Evolutionary conservation across 176 grass and related monocot genomes (phyloP).

Genomic region (Aegilops speltoides): DNA sequence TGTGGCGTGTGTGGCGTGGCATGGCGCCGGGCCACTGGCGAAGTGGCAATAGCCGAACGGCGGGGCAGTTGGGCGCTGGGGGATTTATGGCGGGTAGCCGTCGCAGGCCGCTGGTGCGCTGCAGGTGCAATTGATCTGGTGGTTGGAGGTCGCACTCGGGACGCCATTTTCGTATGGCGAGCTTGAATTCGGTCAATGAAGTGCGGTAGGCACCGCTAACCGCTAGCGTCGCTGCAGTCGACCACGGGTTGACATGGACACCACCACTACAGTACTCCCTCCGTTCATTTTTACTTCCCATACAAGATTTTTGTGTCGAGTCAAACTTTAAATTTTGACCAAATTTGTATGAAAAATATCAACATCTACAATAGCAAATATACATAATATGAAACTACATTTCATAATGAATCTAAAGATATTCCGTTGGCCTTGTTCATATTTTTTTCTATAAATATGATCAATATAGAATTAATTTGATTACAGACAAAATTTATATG

Average conservation of each 20-base stretch:
- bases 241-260: not conserved
- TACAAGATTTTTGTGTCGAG: too few species aligned
- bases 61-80: conserved; percentile 13
- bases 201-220: not conserved
- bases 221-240: not conserved
- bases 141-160: conserved; percentile 33
- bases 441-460: too few species aligned
- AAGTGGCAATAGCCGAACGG: not conserved
- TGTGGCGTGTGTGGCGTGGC: conserved; percentile 3
- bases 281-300: too few species aligned
- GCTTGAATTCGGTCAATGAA: conserved; percentile 25
- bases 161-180: not conserved
- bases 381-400: too few species aligned
- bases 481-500: too few species aligned
- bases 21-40: not conserved
- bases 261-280: too few species aligned
- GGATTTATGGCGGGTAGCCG: conserved; percentile 35
- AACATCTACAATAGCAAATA: too few species aligned
- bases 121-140: not conserved
- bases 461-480: too few species aligned
- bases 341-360: too few species aligned
- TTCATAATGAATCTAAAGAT: too few species aligned
- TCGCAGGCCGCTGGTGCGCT: not conserved
- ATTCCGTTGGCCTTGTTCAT: too few species aligned
- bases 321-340: too few species aligned